Evolutionary conservation across 768 basidiomycete species (phyloP), one percentile per base, ranked within the genome.

Genomic region (Polyporus arcularius): DNA sequence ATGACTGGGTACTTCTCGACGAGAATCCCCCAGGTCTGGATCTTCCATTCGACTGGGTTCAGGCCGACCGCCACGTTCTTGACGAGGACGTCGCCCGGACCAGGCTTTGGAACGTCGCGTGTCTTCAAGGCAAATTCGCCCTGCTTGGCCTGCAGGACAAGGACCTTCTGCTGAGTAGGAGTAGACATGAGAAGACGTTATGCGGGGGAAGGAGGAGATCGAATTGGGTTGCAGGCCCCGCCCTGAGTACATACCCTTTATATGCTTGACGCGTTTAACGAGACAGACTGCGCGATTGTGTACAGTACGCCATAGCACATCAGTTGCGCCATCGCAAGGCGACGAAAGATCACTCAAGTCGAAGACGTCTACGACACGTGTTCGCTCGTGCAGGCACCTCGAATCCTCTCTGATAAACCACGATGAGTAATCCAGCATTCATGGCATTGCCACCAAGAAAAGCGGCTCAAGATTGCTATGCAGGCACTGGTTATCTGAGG

Each of bases 11-110:
- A 71, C 41, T 56, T 16, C 16, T 68, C 58, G 43, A 66, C 55
- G 54, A 70, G 61, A 26, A 35, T 6, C 35, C 67, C 70, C 41
- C 64, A 63, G 59, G 63, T 58, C 66, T 65, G 4, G 38, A 62
- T 57, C 66, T 39, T 55, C 52, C 58, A 59, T 41, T 59, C 58
- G 10, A 40, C 41, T 11, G 58, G 58, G 51, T 59, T 59, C 31
- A 53, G 58, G 7, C 41, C 39, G 8, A 43, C 43, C 1, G 50
- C 58, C 30, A 42, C 31, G 18, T 53, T 41, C 41, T 59, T 59
- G 26, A 59, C 58, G 11, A 59, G 41, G 26, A 53, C 15, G 16
- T 59, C 58, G 40, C 58, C 51, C 10, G 41, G 14, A 9, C 40
- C 38, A 11, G 32, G 31, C 16, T 12, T 31, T 4, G 58, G 58